Conservation (phyloP, 73 alveolate genomes). For the Paramecium caudatum region DNA sequence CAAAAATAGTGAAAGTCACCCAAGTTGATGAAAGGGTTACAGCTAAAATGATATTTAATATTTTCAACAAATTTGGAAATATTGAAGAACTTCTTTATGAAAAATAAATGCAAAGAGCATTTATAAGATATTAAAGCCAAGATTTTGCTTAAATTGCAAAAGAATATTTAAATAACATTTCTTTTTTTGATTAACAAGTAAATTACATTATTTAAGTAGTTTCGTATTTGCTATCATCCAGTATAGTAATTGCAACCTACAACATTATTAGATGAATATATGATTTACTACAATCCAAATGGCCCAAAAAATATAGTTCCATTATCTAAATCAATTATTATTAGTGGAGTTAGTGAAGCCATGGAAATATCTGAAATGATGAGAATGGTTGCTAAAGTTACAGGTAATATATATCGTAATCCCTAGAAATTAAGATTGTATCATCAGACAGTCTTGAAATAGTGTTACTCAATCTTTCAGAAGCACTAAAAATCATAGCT, state of each 20-base stretch:
- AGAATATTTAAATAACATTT: conserved; percentile 53
- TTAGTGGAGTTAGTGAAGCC: conserved; percentile 1
- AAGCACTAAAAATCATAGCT: conserved; percentile 41
- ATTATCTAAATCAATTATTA: background rate
- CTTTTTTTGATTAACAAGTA: conserved; percentile 48
- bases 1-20: conserved; percentile 41
- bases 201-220: background rate
- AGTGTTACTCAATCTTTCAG: background rate
- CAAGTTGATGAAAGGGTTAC: conserved; percentile 37
- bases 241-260: conserved; percentile 1
- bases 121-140: conserved; percentile 1
- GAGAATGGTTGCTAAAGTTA: conserved; percentile 44
- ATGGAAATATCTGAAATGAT: conserved; percentile 48
- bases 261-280: conserved; percentile 51
- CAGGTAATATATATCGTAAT: background rate
- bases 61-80: conserved; percentile 48
- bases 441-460: background rate
- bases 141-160: conserved; percentile 51
- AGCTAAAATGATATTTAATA: conserved; percentile 45
- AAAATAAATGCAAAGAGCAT: conserved; percentile 45
- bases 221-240: conserved; percentile 50
- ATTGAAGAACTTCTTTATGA: conserved; percentile 42
- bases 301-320: conserved; percentile 38
- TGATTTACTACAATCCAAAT: conserved; percentile 35
- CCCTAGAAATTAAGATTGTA: conserved; percentile 6